Evolutionary conservation across 2,329 filamentous ascomycete genomes (phyloP).

Genomic region (Pseudocercospora macadamiae): DNA sequence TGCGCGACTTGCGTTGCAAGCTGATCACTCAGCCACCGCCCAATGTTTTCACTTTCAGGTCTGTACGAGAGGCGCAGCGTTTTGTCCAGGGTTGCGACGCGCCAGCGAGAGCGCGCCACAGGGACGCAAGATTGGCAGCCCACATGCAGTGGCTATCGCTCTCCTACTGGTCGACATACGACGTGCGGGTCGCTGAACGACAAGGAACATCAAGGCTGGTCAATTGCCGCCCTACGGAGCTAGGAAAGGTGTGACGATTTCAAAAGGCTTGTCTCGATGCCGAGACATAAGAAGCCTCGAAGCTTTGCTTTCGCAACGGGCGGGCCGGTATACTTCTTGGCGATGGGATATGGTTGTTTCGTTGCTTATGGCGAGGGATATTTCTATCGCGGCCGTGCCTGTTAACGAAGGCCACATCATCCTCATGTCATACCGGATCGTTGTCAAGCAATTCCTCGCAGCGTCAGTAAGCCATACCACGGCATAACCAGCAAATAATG

Average conservation of each 20-base stretch:
- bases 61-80: not conserved
- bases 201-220: not conserved
- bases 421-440: no score
- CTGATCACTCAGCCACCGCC: not conserved
- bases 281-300: not conserved
- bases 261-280: conserved; percentile 2
- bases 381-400: no score
- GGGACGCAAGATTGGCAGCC: not conserved
- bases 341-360: not conserved
- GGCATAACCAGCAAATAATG: no score
- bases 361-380: no score
- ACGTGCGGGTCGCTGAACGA: no score
- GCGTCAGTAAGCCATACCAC: no score
- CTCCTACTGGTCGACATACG: not conserved
- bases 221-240: not conserved
- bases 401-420: no score
- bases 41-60: not conserved
- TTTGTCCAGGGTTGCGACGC: not conserved
- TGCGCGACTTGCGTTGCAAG: not conserved
- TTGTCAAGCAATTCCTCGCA: no score
- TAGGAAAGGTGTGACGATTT: not conserved
- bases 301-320: not conserved
- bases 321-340: not conserved
- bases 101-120: conserved; percentile 1
- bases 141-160: not conserved